Base-by-base conservation (phyloP, 176 grass and related monocot genomes). In the Oryza rufipogon region DNA sequence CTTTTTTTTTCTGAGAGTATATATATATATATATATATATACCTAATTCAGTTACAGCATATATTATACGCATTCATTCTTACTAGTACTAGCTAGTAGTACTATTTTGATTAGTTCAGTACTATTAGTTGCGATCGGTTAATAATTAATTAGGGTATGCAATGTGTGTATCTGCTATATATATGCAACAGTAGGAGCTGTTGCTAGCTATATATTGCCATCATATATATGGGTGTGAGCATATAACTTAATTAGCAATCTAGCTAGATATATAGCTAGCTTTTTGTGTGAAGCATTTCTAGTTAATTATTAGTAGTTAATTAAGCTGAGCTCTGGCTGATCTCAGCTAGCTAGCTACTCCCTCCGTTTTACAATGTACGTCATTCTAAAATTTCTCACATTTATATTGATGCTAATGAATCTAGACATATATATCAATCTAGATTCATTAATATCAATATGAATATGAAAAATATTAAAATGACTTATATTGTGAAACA, bases 1-100 rank as follows among this genome's bases (percentile, higher is more conserved):
- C 28, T 30, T 30, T 30, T 30, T 30, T 30, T 30, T 30, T 30
- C 28, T 30, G 28, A 30, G 28, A 30, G 28, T 26, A 1, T 26
- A 26, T 26, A 26, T 26, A 61, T n/a, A n/a, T n/a, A n/a, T n/a
- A n/a, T n/a, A n/a, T 76, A 48, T 36, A 20, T 3, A 11, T 8
- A 76, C 39, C 65, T 49, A 70, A 73, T 67, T 81, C 23, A 87
- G 48, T 19, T 17, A 76, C 30, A 25, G 4, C 68, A 11, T 23
- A 33, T 58, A 63, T 63, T 58, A 63, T 63, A 63, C 10, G 4
- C 51, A 54, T 60, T 1, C 19, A 60, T 38, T 3, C 71, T 74
- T 20, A 64, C 71, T 56, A 75, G 58, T 56, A 75, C 47, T 23
- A 58, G 56, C 2, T 26, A 26, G 26, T 22, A 9, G 9, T 22